Conservation (phyloP, 495 filamentous ascomycete genomes). For the Cladorrhinum samala region DNA sequence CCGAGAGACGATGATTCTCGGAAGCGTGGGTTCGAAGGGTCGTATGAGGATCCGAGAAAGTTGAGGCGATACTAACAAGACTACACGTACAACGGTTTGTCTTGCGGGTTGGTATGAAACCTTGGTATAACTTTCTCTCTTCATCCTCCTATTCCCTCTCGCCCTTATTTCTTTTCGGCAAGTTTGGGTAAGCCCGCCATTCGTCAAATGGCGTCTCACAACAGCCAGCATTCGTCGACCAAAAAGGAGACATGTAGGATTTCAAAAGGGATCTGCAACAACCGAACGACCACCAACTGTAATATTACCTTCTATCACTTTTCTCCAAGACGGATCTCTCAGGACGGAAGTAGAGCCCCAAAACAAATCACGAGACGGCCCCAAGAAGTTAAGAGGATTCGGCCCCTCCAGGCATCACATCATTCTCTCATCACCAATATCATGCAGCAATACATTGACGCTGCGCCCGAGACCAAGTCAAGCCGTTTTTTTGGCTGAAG, state of each 20-base stretch:
- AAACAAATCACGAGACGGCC: no score
- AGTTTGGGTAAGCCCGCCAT: neutral
- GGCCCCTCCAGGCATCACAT: no score
- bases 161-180: neutral
- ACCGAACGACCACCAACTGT: no score
- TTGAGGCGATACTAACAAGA: constrained; percentile 64
- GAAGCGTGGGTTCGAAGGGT: constrained; percentile 57
- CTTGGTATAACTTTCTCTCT: neutral
- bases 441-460: no score
- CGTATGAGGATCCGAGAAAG: constrained; percentile 73
- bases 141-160: neutral
- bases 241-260: neutral
- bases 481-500: neutral
- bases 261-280: no score
- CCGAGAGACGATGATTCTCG: constrained; percentile 54
- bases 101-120: neutral
- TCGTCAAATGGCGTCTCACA: no score
- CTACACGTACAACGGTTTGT: constrained; percentile 3
- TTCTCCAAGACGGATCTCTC: no score
- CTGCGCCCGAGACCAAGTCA: no score
- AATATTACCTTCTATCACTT: no score
- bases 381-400: no score
- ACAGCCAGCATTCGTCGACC: neutral
- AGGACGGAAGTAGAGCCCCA: no score
- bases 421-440: no score